A percentile compares a stretch with the other conserved stretches of the same genome.
These are phyloP conservation scores for Poa annua DNA, from an alignment of 176 grass and related monocot genomes.

Conservation along the genomic window DNA sequence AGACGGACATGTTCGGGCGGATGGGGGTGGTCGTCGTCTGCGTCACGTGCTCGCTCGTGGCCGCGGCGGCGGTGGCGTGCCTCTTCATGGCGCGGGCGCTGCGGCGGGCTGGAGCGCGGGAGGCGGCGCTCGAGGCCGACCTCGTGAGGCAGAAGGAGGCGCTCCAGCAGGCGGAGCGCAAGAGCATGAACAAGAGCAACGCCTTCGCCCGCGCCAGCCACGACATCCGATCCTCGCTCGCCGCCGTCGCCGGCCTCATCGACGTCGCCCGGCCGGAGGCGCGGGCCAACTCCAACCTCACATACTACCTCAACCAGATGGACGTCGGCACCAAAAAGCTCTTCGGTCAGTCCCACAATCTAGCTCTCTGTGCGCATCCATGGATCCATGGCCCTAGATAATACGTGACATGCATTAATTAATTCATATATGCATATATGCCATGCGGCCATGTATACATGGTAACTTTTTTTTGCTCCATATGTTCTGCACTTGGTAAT, in stretches of 20 bases:
- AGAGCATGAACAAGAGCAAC: slow-evolving; percentile 94
- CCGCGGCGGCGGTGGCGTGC: neutral
- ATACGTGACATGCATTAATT: neutral
- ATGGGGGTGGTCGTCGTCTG: neutral
- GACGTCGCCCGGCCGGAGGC: slow-evolving; percentile 46
- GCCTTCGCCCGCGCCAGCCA: slow-evolving; percentile 73
- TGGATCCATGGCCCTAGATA: neutral
- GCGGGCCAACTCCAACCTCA: slow-evolving; percentile 32
- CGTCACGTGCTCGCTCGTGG: neutral
- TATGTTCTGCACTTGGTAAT: neutral
- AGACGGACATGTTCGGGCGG: neutral
- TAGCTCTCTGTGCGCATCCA: neutral
- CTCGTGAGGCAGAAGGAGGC: slow-evolving; percentile 65
- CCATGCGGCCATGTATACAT: neutral
- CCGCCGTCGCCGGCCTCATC: slow-evolving; percentile 52
- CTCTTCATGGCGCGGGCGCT: neutral
- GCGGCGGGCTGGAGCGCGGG: slow-evolving; percentile 19
- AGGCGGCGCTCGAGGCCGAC: slow-evolving; percentile 52
- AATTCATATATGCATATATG: neutral
- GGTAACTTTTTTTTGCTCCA: no score
- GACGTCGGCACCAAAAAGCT: slow-evolving; percentile 59
- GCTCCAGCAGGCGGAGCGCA: slow-evolving; percentile 74
- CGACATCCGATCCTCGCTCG: slow-evolving; percentile 62
- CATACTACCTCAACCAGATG: slow-evolving; percentile 56
- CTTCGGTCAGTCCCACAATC: slow-evolving; percentile 50